phyloP scores from a whole-genome alignment of 768 basidiomycete genomes.

The Leccinum longicurvipes region DNA sequence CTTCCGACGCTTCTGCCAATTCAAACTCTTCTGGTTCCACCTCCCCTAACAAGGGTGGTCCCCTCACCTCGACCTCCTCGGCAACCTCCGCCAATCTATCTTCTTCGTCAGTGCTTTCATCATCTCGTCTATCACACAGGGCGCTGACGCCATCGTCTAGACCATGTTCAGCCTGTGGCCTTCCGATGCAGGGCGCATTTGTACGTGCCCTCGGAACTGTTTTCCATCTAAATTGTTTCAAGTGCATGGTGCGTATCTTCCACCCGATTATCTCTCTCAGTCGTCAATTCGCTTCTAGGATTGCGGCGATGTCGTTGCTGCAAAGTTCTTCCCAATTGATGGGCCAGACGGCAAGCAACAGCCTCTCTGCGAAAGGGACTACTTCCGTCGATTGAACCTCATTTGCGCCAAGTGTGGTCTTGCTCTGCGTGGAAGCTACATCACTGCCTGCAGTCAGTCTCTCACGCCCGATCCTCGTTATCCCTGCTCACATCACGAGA shows the following conservation, averaged over 20 bases:
- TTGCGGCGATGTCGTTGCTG: slow-evolving; percentile 93
- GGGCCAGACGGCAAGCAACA: slow-evolving; percentile 83
- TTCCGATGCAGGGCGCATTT: slow-evolving; percentile 90
- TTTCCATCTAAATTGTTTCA: slow-evolving; percentile 97
- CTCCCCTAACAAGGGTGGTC: slow-evolving; percentile 38
- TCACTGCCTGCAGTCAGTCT: slow-evolving; percentile 94
- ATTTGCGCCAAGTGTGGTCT: slow-evolving; percentile 95
- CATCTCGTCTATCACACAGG: slow-evolving; percentile 7
- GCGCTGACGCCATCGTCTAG: slow-evolving; percentile 32
- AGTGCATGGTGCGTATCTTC: slow-evolving; percentile 75
- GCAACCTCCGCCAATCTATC: slow-evolving; percentile 50
- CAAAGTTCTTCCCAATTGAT: slow-evolving; percentile 98
- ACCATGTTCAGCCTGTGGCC: slow-evolving; percentile 73
- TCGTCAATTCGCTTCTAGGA: slow-evolving; percentile 53
- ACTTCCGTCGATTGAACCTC: slow-evolving; percentile 92
- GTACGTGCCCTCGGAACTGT: slow-evolving; percentile 92
- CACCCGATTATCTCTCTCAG: background rate
- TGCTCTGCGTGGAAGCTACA: slow-evolving; percentile 95
- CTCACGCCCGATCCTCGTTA: background rate
- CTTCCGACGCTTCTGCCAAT: slow-evolving; percentile 52
- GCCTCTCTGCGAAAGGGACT: slow-evolving; percentile 97
- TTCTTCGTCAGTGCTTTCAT: slow-evolving; percentile 50
- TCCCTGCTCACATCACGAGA: slow-evolving; percentile 14
- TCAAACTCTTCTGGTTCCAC: slow-evolving; percentile 51
- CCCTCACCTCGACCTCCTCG: slow-evolving; percentile 53